Percentiles rank a stretch among this genome's conserved stretches.
phyloP scores from a whole-genome alignment of 106 monocot genomes.

The Allium fistulosum region DNA sequence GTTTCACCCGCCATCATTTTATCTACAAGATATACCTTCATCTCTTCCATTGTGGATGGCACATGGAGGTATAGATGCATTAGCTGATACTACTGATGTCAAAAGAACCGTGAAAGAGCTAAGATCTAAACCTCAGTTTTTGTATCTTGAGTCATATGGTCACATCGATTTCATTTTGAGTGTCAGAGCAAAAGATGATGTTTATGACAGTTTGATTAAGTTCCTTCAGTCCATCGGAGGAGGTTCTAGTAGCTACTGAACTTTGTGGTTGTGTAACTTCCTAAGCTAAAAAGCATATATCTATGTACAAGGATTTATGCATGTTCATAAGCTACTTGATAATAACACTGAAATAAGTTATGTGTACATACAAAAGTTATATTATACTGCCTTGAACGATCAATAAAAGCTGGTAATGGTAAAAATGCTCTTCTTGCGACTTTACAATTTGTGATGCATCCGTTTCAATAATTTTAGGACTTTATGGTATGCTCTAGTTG shows the following conservation, averaged over 20 bases:
- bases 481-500: too few species aligned
- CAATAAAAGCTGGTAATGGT: too few species aligned
- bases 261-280: not conserved
- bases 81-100: conserved; percentile 78
- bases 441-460: too few species aligned
- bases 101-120: conserved; percentile 46
- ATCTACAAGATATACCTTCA: conserved; percentile 53
- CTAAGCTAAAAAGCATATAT: too few species aligned
- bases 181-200: conserved; percentile 54
- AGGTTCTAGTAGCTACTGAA: conserved; percentile 23
- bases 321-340: too few species aligned
- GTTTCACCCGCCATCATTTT: conserved; percentile 45
- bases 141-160: conserved; percentile 75
- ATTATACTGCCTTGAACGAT: too few species aligned
- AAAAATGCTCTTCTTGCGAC: too few species aligned
- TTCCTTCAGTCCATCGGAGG: conserved; percentile 45
- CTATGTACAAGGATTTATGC: too few species aligned
- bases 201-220: conserved; percentile 49
- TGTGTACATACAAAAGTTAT: too few species aligned
- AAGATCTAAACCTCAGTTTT: conserved; percentile 45
- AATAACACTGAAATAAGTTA: too few species aligned
- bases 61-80: conserved; percentile 73
- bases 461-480: too few species aligned
- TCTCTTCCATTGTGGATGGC: conserved; percentile 85
- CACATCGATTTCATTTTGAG: conserved; percentile 92